Base-by-base conservation (phyloP, 2,329 filamentous ascomycete genomes). In the Neopestalotiopsis sp. region DNA sequence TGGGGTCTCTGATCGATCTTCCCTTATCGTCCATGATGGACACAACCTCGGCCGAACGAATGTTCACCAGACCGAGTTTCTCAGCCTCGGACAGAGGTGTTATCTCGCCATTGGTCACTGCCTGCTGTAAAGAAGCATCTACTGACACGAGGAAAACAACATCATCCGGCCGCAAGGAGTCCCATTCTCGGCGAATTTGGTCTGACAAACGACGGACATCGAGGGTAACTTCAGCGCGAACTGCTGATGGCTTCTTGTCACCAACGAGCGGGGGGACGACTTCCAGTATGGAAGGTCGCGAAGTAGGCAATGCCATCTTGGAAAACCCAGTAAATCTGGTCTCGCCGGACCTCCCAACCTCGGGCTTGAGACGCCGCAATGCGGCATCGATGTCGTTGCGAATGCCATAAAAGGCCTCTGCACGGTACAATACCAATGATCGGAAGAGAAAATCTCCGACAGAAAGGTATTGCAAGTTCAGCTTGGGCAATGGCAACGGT, bases 401-500 rank as follows among this genome's bases (percentile, higher is more conserved):
- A 70, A 99, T 95, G 70, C 94, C 93, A 79, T 97, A 98, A 78
- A 98, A 98, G 0, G 95, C 89, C 79, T 99, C 96, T 69, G 91
- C 93, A 56, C 95, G 90, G 78, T 97, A 96, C 9, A 99, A 84
- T 14, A 97, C 87, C 75, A 98, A 91, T 0, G 95, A 94, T 71
- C 97, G 89, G 94, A 95, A 99, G n/a, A 99, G 83, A 75, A 99
- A 99, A 79, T 99, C 96, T 2, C 94, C 94, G 65, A 97, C 90
- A 2, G 95, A 97, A 14, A 99, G 86, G 80, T 99, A 99, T 77
- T 99, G 96, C 34, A 99, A 84, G 74, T 98, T 99, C 61, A 98
- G 82, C 79, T 99, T 99, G 2, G 96, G 96, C 58, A 99, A 90
- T 2, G 96, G 94, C 69, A 99, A 85, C 5, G 96, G 95, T 62